Conservation (phyloP, 129 eudicot genomes). For the Solidago caesia region DNA sequence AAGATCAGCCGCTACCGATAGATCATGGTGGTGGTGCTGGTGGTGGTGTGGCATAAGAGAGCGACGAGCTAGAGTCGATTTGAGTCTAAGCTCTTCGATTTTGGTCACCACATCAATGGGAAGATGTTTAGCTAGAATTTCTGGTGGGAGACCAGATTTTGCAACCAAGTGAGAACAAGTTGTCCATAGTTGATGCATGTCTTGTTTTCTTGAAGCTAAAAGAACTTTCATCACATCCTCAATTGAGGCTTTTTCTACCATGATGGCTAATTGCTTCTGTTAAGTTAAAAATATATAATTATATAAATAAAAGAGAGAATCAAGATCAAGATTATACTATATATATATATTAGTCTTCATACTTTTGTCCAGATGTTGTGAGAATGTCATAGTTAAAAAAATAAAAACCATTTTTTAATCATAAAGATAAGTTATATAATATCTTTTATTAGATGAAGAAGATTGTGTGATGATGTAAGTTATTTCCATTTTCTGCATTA, state of each 20-base stretch:
- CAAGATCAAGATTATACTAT: neutral
- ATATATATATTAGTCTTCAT: conserved; percentile 1
- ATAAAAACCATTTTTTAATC: conserved; percentile 8
- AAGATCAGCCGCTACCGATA: conserved; percentile 53
- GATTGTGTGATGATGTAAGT: conserved; percentile 33
- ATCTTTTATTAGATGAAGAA: conserved; percentile 15
- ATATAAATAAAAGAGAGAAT: neutral
- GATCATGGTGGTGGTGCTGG: conserved; percentile 53
- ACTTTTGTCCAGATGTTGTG: neutral
- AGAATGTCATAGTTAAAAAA: conserved; percentile 11
- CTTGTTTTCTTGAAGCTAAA: conserved; percentile 94
- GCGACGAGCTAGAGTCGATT: conserved; percentile 63
- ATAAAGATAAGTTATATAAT: conserved; percentile 24
- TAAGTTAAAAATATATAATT: neutral
- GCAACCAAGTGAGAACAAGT: conserved; percentile 92
- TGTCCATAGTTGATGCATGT: conserved; percentile 95
- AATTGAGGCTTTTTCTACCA: conserved; percentile 90
- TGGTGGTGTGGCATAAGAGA: conserved; percentile 58
- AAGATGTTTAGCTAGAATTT: conserved; percentile 84
- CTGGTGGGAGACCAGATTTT: conserved; percentile 93
- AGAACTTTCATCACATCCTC: conserved; percentile 99
- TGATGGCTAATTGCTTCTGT: conserved; percentile 87
- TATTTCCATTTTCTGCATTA: conserved; percentile 36
- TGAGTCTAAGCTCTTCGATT: conserved; percentile 85
- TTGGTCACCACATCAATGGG: conserved; percentile 75